A percentile compares a stretch with the other conserved stretches of the same genome.
Evolutionary conservation across 1,284 basidiomycete species (phyloP).

Genomic region (Porogramme epimiltina): DNA sequence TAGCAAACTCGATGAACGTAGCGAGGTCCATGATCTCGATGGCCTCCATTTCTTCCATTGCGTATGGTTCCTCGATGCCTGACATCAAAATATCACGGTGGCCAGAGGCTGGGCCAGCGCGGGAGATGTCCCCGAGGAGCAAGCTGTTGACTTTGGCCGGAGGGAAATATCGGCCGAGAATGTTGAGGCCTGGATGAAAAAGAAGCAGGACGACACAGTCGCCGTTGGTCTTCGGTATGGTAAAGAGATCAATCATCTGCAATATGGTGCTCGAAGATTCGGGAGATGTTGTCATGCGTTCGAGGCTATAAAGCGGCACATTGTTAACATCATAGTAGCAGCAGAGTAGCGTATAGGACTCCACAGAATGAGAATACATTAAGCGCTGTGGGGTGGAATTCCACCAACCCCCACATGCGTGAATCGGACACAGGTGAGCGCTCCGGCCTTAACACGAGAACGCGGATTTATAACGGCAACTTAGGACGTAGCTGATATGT

Average conservation of each 20-base stretch:
- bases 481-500: no score
- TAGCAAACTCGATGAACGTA: slow-evolving; percentile 75
- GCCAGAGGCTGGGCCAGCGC: slow-evolving; percentile 40
- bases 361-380: no score
- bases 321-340: neutral
- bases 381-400: no score
- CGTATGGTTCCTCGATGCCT: slow-evolving; percentile 47
- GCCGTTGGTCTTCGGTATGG: slow-evolving; percentile 61
- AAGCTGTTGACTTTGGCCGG: slow-evolving; percentile 67
- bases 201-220: slow-evolving; percentile 68
- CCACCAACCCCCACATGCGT: no score
- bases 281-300: slow-evolving; percentile 48
- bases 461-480: no score
- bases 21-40: slow-evolving; percentile 76
- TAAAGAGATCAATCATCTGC: slow-evolving; percentile 64
- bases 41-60: slow-evolving; percentile 54
- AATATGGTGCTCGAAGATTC: slow-evolving; percentile 55
- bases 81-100: slow-evolving; percentile 55
- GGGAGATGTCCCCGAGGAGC: slow-evolving; percentile 56
- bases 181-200: slow-evolving; percentile 65
- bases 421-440: no score
- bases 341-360: no score
- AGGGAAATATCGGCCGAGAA: slow-evolving; percentile 67
- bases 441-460: no score
- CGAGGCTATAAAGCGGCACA: slow-evolving; percentile 42